Conservation (phyloP, 2,329 filamentous ascomycete species). For the Beauveria asiatica region DNA sequence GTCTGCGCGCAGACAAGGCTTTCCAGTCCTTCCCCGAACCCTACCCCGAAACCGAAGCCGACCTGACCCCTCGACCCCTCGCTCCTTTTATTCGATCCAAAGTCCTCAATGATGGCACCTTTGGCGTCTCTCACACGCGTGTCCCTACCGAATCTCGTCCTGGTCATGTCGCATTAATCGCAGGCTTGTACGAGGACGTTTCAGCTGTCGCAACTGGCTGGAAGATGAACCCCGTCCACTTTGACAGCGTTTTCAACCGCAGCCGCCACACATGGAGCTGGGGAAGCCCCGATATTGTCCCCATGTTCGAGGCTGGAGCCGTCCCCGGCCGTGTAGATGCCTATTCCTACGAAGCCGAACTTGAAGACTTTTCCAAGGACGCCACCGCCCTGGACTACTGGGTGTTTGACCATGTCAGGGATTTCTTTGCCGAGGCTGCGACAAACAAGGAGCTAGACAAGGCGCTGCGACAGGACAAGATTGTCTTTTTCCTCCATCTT, state of each 20-base stretch:
- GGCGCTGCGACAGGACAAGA: slow-evolving; percentile 69
- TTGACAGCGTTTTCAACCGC: slow-evolving; percentile 97
- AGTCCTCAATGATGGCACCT: slow-evolving; percentile 83
- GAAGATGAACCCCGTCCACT: slow-evolving; percentile 97
- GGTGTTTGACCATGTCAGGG: slow-evolving; percentile 93
- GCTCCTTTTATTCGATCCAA: slow-evolving; percentile 87
- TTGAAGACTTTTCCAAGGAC: slow-evolving; percentile 83
- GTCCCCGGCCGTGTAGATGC: slow-evolving; percentile 79
- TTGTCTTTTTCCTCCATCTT: slow-evolving; percentile 92
- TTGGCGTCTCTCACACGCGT: slow-evolving; percentile 92
- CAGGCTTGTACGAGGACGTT: slow-evolving; percentile 94
- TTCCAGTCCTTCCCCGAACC: slow-evolving; percentile 91
- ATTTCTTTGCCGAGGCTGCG: slow-evolving; percentile 71
- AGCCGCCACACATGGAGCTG: slow-evolving; percentile 98
- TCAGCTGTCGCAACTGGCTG: slow-evolving; percentile 95
- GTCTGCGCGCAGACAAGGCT: slow-evolving; percentile 92
- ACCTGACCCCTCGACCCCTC: slow-evolving; percentile 67
- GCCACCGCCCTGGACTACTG: slow-evolving; percentile 77
- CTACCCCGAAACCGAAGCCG: slow-evolving; percentile 56
- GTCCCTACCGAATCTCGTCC: slow-evolving; percentile 95
- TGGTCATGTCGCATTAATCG: slow-evolving; percentile 93
- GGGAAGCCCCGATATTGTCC: slow-evolving; percentile 94
- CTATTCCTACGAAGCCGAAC: slow-evolving; percentile 73
- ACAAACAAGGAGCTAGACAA: slow-evolving; percentile 67
- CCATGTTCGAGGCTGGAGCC: slow-evolving; percentile 95